phyloP scores from a whole-genome alignment of 805 yeast species.

The Yarrowia sp. region DNA sequence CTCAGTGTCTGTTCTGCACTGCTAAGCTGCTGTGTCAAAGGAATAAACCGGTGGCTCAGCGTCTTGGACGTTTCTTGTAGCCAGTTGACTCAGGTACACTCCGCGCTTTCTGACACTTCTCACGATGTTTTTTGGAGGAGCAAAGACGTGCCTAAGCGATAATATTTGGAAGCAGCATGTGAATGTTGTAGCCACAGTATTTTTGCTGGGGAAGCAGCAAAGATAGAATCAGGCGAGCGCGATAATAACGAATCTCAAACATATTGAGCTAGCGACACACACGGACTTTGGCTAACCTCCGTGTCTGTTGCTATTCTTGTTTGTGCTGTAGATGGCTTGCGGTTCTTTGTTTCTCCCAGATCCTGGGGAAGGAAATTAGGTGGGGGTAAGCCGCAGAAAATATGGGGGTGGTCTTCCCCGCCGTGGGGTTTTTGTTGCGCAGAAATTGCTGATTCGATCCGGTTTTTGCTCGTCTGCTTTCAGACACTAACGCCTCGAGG shows the following conservation, averaged over 20 bases:
- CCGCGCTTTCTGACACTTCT: no score
- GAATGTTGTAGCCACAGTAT: background rate
- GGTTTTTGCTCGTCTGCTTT: no score
- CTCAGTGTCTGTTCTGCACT: background rate
- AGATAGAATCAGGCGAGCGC: no score
- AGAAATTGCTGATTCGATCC: no score
- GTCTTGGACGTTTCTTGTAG: no score
- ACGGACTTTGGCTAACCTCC: background rate
- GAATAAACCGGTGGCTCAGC: no score
- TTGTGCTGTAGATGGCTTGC: background rate
- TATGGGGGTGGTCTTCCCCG: no score
- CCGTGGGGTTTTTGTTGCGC: no score
- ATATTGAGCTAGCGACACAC: background rate
- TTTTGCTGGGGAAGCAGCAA: background rate
- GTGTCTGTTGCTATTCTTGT: background rate
- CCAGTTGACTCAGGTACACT: no score
- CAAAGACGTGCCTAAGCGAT: background rate
- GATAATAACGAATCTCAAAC: background rate
- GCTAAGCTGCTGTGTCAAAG: background rate
- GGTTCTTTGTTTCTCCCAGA: background rate
- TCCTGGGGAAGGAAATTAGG: background rate
- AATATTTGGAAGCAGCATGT: constrained; percentile 12
- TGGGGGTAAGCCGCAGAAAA: no score
- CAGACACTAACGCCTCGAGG: no score
- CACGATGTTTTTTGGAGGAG: background rate